Percentiles rank a stretch among this genome's conserved stretches.
Conservation (phyloP, 208 protist genomes). For the Leishmania tarentolae region DNA sequence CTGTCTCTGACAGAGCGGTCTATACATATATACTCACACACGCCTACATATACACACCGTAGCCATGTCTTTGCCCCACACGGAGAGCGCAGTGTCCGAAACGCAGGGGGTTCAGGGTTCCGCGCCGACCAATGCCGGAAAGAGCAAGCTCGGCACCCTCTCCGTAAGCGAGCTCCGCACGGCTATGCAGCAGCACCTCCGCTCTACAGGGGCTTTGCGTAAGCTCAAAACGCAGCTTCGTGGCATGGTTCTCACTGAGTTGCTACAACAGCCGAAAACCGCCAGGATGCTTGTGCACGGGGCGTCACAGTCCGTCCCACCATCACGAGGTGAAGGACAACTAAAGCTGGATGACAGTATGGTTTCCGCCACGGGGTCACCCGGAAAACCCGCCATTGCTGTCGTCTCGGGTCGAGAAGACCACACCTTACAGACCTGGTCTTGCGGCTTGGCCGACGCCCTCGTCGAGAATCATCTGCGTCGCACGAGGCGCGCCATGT, state of each 20-base stretch:
- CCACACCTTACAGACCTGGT: conserved; percentile 47
- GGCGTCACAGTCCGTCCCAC: conserved; percentile 17
- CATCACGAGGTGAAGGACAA: not conserved
- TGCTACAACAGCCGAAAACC: conserved; percentile 54
- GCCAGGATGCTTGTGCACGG: conserved; percentile 22
- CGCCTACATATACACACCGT: not conserved
- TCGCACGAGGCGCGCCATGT: conserved; percentile 66
- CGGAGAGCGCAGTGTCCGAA: not conserved
- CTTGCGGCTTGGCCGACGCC: conserved; percentile 58
- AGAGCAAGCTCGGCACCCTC: conserved; percentile 16
- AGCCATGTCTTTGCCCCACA: not conserved
- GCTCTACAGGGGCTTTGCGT: conserved; percentile 66
- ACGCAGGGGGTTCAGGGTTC: not conserved
- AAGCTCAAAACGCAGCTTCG: conserved; percentile 87
- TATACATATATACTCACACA: not conserved
- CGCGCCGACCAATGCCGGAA: not conserved
- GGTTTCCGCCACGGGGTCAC: not conserved
- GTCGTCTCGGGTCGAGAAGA: conserved; percentile 13
- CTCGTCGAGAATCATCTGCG: conserved; percentile 87
- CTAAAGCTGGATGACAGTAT: conserved; percentile 9
- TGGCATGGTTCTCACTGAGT: conserved; percentile 72
- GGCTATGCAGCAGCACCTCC: conserved; percentile 78
- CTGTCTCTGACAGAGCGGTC: not conserved
- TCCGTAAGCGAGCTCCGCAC: conserved; percentile 70
- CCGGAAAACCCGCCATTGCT: not conserved